Conservation (phyloP, 2,329 filamentous ascomycete species). For the Lomentospora prolificans region DNA sequence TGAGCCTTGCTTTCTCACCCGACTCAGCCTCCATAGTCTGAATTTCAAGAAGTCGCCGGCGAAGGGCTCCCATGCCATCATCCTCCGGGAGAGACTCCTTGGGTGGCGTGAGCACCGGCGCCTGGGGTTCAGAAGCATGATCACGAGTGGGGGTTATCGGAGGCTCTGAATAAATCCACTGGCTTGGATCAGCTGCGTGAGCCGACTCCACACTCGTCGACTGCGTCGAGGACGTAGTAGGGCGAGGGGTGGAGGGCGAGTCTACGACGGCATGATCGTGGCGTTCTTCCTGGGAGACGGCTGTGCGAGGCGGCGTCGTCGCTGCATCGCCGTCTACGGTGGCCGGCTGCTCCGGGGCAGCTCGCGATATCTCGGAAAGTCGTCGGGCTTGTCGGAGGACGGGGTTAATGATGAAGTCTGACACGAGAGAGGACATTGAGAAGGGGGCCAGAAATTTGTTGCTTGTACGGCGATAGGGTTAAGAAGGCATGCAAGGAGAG, state of each 20-base stretch:
- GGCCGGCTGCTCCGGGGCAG: conserved; percentile 15
- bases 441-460: conserved; percentile 7
- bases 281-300: conserved; percentile 8
- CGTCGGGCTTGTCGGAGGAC: conserved; percentile 56
- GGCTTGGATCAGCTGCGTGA: background rate
- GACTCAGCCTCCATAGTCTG: conserved; percentile 49
- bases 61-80: conserved; percentile 63
- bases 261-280: conserved; percentile 18
- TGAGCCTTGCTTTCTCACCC: conserved; percentile 58
- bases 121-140: conserved; percentile 2
- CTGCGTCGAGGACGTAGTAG: conserved; percentile 23
- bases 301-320: background rate
- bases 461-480: background rate
- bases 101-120: conserved; percentile 6
- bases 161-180: background rate
- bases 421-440: conserved; percentile 52
- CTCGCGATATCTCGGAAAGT: conserved; percentile 43
- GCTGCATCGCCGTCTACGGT: conserved; percentile 14
- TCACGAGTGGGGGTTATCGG: background rate
- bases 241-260: conserved; percentile 17
- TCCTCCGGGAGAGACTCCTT: conserved; percentile 53
- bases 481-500: background rate
- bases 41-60: conserved; percentile 59
- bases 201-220: conserved; percentile 21
- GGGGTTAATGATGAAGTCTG: conserved; percentile 56